Evolutionary conservation across 2,329 filamentous ascomycete species (phyloP), one percentile per base, ranked within the genome.

Genomic region (Knufia fluminis): DNA sequence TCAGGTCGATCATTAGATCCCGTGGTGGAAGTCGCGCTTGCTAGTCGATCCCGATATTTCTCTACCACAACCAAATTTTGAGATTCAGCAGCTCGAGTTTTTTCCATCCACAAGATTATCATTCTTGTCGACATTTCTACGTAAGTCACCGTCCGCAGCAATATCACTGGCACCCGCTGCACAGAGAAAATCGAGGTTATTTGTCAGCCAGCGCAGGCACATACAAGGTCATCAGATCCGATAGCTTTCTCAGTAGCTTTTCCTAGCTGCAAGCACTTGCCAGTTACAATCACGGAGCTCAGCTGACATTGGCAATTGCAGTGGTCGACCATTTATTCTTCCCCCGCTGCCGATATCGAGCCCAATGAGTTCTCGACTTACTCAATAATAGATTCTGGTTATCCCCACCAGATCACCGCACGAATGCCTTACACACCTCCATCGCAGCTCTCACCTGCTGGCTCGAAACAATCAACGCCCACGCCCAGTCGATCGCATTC

Each of bases 391-490:
- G 10, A 22, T 19, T 43, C 46, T 42, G 24, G 46, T 19, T 35
- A 3, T 26, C 4, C 22, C 33, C 12, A 26, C 51, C 43, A 45
- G 50, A 50, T 36, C 52, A 54, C 52, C 52, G 58, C 50, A 65
- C 67, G 68, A 64, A 73, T 73, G 71, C 71, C 71, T 62, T 73
- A 73, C 68, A 73, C 69, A 65, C 68, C 71, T 53, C 71, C 71
- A 38, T 60, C 67, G 51, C 69, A 78, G 68, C 72, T 73, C 67
- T 79, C 77, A 59, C 78, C 78, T 66, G 71, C 72, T 61, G 71
- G 74, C 58, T 78, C 78, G 51, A 75, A 74, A 64, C 66, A 71
- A 46, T 70, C 64, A 60, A 76, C 71, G 57, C 75, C 73, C 56
- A 66, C 63, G 48, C 61, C 72, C 59, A 76, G 68, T 62, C 70